These are phyloP conservation scores for Talaromyces wortmannii DNA, from an alignment of 495 filamentous ascomycete genomes.

Conservation along the genomic window DNA sequence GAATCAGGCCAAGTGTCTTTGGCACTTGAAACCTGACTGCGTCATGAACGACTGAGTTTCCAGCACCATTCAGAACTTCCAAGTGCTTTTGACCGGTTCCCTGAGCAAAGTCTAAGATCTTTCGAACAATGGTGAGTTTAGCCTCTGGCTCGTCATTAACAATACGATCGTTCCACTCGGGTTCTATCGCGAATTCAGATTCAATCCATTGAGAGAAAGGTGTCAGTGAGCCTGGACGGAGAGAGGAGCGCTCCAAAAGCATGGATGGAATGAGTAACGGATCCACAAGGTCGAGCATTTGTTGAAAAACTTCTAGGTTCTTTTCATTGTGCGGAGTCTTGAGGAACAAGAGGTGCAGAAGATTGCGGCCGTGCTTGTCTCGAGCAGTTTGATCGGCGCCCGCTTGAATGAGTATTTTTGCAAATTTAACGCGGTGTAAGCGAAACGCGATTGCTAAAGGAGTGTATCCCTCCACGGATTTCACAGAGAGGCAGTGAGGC, in stretches of 20 bases:
- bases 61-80: slow-evolving; percentile 56
- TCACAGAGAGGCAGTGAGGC: slow-evolving; percentile 52
- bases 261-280: slow-evolving; percentile 34
- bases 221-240: slow-evolving; percentile 36
- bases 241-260: slow-evolving; percentile 35
- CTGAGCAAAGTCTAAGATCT: slow-evolving; percentile 42
- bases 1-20: slow-evolving; percentile 34
- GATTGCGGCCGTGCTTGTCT: slow-evolving; percentile 45
- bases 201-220: slow-evolving; percentile 36
- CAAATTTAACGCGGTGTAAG: slow-evolving; percentile 41
- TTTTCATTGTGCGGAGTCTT: slow-evolving; percentile 10
- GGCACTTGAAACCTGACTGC: slow-evolving; percentile 34
- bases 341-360: slow-evolving; percentile 49
- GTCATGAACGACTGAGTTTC: slow-evolving; percentile 58
- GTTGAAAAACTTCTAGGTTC: slow-evolving; percentile 13
- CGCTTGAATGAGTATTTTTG: slow-evolving; percentile 51
- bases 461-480: slow-evolving; percentile 46
- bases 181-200: background rate
- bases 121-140: slow-evolving; percentile 5
- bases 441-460: slow-evolving; percentile 54
- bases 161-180: background rate
- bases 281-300: slow-evolving; percentile 48
- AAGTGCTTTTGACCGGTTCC: slow-evolving; percentile 44
- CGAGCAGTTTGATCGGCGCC: slow-evolving; percentile 59
- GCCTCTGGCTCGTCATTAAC: background rate